A percentile compares a stretch with the other conserved stretches of the same genome.
Conservation (phyloP, 169 alveolate species). For the Neospora caninum region DNA sequence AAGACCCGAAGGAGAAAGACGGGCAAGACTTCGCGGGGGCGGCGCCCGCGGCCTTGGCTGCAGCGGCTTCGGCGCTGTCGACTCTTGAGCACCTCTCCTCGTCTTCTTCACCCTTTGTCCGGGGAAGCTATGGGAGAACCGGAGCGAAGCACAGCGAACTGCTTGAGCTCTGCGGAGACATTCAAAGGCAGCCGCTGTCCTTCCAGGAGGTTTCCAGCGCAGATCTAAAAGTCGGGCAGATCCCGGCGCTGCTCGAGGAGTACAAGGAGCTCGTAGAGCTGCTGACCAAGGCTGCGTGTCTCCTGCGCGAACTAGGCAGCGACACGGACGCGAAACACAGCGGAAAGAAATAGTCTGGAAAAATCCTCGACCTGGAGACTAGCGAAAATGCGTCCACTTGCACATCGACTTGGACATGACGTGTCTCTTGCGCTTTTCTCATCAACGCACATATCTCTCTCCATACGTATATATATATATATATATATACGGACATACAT, state of each 20-base stretch:
- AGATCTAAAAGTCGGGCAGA: not conserved
- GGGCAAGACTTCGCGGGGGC: not conserved
- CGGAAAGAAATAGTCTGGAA: too few species aligned
- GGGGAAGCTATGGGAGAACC: not conserved
- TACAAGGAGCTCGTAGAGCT: not conserved
- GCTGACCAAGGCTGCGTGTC: not conserved
- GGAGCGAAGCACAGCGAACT: not conserved
- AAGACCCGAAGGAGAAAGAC: not conserved
- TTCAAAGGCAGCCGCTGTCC: not conserved
- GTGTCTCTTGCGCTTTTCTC: too few species aligned
- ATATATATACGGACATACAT: too few species aligned
- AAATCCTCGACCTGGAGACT: too few species aligned
- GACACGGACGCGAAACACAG: too few species aligned
- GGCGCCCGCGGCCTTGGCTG: slow-evolving; percentile 46
- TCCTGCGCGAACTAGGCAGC: slow-evolving; percentile 34
- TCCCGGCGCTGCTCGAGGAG: slow-evolving; percentile 15
- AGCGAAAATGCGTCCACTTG: too few species aligned
- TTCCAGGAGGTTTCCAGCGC: slow-evolving; percentile 9
- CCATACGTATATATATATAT: too few species aligned
- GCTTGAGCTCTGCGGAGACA: slow-evolving; percentile 3
- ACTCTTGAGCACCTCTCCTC: slow-evolving; percentile 47
- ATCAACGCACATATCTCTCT: too few species aligned
- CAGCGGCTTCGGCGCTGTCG: slow-evolving; percentile 54
- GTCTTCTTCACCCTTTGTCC: not conserved
- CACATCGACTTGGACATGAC: too few species aligned